phyloP scores from a whole-genome alignment of 2,329 filamentous ascomycete genomes.

The Botryotinia calthae region DNA sequence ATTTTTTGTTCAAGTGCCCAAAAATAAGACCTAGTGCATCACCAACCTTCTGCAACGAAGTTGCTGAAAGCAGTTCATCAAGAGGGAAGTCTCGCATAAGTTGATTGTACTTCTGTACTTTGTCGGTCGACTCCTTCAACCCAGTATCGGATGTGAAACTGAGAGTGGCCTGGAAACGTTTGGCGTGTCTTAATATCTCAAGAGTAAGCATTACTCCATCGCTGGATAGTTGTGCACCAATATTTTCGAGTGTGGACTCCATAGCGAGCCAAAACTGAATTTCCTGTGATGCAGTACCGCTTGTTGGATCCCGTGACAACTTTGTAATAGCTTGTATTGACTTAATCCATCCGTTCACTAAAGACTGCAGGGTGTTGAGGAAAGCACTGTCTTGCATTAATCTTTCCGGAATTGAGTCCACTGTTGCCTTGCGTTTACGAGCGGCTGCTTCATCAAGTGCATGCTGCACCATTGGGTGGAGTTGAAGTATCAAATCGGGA shows the following conservation, averaged over 20 bases:
- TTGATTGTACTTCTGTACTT: conserved; percentile 97
- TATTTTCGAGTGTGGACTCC: conserved; percentile 88
- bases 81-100: conserved; percentile 97
- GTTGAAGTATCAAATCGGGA: conserved; percentile 80
- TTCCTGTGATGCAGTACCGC: conserved; percentile 85
- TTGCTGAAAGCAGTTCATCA: conserved; percentile 90
- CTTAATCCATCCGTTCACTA: conserved; percentile 97
- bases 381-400: conserved; percentile 88
- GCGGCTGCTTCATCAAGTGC: conserved; percentile 76
- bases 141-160: conserved; percentile 97
- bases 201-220: conserved; percentile 88
- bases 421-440: conserved; percentile 64
- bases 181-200: conserved; percentile 93
- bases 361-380: conserved; percentile 88
- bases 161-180: conserved; percentile 95
- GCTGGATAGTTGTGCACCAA: conserved; percentile 82
- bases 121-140: conserved; percentile 90
- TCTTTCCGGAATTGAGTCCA: conserved; percentile 72
- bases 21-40: conserved; percentile 91
- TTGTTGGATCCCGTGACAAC: conserved; percentile 78
- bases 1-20: conserved; percentile 92
- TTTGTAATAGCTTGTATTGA: conserved; percentile 96
- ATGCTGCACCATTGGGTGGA: conserved; percentile 84
- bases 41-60: conserved; percentile 81
- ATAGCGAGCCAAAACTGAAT: conserved; percentile 99